These are phyloP conservation scores for Zygosaccharomyces sapae DNA, from an alignment of 1,139 yeast genomes.

Conservation along the genomic window DNA sequence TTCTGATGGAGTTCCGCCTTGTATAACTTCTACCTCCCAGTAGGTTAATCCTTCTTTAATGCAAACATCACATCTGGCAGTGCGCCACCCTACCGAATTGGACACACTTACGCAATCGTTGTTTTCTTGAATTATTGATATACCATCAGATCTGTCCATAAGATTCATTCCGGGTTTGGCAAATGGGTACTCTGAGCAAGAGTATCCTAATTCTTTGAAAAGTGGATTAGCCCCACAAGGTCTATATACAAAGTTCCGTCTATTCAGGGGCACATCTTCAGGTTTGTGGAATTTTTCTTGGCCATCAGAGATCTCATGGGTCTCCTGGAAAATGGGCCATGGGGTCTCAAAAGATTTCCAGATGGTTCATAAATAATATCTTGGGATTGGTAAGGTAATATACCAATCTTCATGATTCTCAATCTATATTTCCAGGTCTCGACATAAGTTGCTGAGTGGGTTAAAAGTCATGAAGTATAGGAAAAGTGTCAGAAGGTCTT, in stretches of 20 bases:
- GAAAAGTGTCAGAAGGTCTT: not conserved
- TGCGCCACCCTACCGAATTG: constrained; percentile 76
- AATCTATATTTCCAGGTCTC: not conserved
- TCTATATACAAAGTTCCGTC: constrained; percentile 75
- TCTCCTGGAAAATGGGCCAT: constrained; percentile 15
- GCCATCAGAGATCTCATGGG: constrained; percentile 13
- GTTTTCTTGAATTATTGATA: constrained; percentile 45
- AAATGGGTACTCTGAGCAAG: constrained; percentile 74
- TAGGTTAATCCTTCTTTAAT: constrained; percentile 77
- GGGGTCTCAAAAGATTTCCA: constrained; percentile 15
- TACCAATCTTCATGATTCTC: constrained; percentile 29
- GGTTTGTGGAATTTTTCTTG: constrained; percentile 24
- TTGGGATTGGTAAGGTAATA: constrained; percentile 30
- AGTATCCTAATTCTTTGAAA: constrained; percentile 58
- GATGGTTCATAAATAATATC: constrained; percentile 24
- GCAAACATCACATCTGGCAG: constrained; percentile 70
- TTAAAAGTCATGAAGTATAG: no score
- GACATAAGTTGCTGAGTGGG: no score
- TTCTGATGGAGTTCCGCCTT: constrained; percentile 25
- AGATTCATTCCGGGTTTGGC: constrained; percentile 56
- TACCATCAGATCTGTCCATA: constrained; percentile 68
- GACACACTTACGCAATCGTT: constrained; percentile 34
- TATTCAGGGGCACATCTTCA: constrained; percentile 76
- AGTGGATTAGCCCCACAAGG: constrained; percentile 71
- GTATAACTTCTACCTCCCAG: constrained; percentile 50